These are phyloP conservation scores for Platanthera guangdongensis DNA, from an alignment of 106 monocot genomes.

Conservation along the genomic window DNA sequence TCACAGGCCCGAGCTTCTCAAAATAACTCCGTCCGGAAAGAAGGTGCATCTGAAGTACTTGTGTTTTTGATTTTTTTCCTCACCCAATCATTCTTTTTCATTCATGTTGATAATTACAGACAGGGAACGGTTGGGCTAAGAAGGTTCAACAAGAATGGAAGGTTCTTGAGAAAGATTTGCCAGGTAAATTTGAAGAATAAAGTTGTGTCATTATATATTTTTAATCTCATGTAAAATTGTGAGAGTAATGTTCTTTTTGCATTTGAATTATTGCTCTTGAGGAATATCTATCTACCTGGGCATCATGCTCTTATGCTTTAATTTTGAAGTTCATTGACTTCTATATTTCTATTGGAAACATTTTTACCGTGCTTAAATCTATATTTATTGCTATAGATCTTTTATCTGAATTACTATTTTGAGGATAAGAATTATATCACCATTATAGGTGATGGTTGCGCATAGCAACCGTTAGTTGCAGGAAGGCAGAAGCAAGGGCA, in stretches of 20 bases:
- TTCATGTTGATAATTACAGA: neutral
- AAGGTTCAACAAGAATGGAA: conserved; percentile 61
- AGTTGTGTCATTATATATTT: neutral
- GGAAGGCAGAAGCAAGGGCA: too few relatives aligned
- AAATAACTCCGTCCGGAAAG: conserved; percentile 17
- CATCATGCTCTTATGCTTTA: neutral
- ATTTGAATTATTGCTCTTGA: neutral
- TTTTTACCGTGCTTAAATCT: neutral
- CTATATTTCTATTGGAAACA: neutral
- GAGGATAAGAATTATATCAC: neutral
- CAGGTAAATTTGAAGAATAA: conserved; percentile 20
- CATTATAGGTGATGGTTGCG: neutral
- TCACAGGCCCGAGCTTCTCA: conserved; percentile 4
- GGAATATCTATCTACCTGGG: neutral
- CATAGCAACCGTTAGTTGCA: too few relatives aligned
- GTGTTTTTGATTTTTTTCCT: neutral
- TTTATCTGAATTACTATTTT: neutral
- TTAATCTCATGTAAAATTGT: neutral
- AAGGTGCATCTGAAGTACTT: conserved; percentile 11
- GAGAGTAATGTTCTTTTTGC: neutral
- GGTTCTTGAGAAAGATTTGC: conserved; percentile 45
- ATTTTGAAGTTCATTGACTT: neutral
- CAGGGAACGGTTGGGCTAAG: conserved; percentile 33
- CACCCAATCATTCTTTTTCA: neutral
- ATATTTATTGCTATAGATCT: neutral